A percentile compares a stretch with the other conserved stretches of the same genome.
Conservation (phyloP, 176 grass and related monocot species). For the Carex littledalei region DNA sequence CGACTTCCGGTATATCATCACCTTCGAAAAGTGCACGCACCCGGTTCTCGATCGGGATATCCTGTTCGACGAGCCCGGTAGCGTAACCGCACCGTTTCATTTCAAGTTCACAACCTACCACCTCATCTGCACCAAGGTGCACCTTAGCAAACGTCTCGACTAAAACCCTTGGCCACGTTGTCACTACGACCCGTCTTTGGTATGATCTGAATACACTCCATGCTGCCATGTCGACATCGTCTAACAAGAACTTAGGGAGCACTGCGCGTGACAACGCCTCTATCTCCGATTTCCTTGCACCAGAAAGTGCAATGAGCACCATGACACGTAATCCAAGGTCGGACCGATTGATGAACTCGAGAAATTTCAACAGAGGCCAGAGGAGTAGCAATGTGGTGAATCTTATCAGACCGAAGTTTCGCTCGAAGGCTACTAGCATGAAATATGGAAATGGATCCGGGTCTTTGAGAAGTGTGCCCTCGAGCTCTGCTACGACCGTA, state of each 20-base stretch:
- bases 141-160: constrained; percentile 69
- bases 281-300: constrained; percentile 38
- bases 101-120: constrained; percentile 59
- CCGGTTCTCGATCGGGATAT: background rate
- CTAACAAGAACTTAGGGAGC: constrained; percentile 89
- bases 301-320: constrained; percentile 35
- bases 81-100: constrained; percentile 31
- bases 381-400: constrained; percentile 52
- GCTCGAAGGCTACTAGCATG: constrained; percentile 84
- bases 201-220: constrained; percentile 48
- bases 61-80: constrained; percentile 28
- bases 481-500: constrained; percentile 63
- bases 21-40: constrained; percentile 32
- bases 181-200: constrained; percentile 43
- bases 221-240: constrained; percentile 58
- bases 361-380: constrained; percentile 42
- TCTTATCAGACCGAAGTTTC: constrained; percentile 41
- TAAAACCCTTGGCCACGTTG: constrained; percentile 60
- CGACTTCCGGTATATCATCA: constrained; percentile 30
- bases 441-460: constrained; percentile 54
- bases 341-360: constrained; percentile 3
- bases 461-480: constrained; percentile 56
- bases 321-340: constrained; percentile 29
- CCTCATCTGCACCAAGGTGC: constrained; percentile 71
- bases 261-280: constrained; percentile 79